Evolutionary conservation across 2,329 filamentous ascomycete genomes (phyloP).

Genomic region (Ophiostoma montium): DNA sequence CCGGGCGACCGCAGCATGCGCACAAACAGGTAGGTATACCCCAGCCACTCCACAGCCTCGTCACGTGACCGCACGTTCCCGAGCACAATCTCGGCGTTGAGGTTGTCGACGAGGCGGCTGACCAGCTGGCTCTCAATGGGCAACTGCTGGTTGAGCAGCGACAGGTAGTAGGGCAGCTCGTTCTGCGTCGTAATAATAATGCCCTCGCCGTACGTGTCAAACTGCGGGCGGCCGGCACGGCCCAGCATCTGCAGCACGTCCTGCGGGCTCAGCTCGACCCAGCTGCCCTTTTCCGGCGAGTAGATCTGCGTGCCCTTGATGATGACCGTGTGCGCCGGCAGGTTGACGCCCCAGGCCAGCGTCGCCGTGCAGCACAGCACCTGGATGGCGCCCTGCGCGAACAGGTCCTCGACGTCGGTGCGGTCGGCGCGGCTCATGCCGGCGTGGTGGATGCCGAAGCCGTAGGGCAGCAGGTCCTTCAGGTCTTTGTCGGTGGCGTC

Average conservation of each 20-base stretch:
- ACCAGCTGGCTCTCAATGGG: constrained; percentile 96
- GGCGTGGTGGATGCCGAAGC: constrained; percentile 96
- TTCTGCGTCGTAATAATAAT: constrained; percentile 95
- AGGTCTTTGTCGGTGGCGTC: constrained; percentile 73
- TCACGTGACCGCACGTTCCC: constrained; percentile 85
- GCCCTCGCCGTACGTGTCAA: constrained; percentile 93
- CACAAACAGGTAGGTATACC: constrained; percentile 95
- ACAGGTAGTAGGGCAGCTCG: constrained; percentile 96
- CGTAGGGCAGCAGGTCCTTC: constrained; percentile 89
- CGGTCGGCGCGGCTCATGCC: constrained; percentile 94
- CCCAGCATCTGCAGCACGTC: constrained; percentile 98
- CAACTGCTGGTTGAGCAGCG: constrained; percentile 88
- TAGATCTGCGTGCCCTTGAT: constrained; percentile 98
- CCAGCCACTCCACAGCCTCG: constrained; percentile 97
- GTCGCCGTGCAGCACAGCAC: constrained; percentile 96
- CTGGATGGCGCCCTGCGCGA: constrained; percentile 79
- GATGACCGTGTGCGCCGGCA: constrained; percentile 94
- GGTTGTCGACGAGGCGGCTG: constrained; percentile 82
- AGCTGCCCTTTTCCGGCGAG: constrained; percentile 95
- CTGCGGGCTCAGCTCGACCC: constrained; percentile 94
- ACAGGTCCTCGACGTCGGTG: constrained; percentile 88
- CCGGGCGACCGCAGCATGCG: constrained; percentile 94
- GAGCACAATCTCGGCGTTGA: constrained; percentile 91
- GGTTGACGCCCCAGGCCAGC: constrained; percentile 97
- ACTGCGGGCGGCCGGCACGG: constrained; percentile 90